These are phyloP conservation scores for Vaccinium myrtillus DNA, from an alignment of 148 eudicot genomes.

Conservation along the genomic window DNA sequence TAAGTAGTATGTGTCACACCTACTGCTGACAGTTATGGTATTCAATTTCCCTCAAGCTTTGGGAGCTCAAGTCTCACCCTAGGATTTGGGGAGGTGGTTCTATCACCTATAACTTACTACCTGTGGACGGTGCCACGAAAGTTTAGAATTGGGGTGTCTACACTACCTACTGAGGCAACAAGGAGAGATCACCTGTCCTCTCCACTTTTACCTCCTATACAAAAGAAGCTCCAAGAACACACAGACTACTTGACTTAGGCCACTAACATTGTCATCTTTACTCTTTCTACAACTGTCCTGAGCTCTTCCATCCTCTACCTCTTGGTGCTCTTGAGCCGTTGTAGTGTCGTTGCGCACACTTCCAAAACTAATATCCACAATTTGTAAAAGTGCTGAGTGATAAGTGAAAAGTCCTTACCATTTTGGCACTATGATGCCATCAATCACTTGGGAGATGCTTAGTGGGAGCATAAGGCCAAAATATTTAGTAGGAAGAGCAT, in stretches of 20 bases:
- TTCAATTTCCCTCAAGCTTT: neutral
- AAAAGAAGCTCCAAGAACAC: neutral
- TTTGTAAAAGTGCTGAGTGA: neutral
- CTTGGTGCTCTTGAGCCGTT: neutral
- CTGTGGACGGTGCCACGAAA: too few relatives aligned
- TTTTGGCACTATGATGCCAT: neutral
- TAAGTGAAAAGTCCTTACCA: neutral
- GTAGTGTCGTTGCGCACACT: neutral
- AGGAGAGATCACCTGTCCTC: neutral
- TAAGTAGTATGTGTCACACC: neutral
- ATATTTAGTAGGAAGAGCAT: neutral
- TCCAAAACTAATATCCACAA: neutral
- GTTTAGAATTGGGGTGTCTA: too few relatives aligned
- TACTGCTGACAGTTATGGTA: too few relatives aligned
- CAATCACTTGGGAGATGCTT: neutral
- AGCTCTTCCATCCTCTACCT: neutral
- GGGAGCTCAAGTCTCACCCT: neutral
- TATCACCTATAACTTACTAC: neutral
- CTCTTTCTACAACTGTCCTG: neutral
- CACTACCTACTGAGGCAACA: neutral
- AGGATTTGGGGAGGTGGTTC: neutral
- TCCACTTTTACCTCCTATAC: neutral
- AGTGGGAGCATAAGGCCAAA: neutral
- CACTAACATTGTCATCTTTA: neutral
- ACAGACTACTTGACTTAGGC: neutral